Conservation (phyloP, 129 eudicot species). For the carrot (Daucus carota) region DH1_v3.0 NC_030387.2:3254001-3254500, state of each 20-base stretch:
- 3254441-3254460: too few species aligned
- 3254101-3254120: too few species aligned
- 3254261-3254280: slow-evolving; percentile 27
- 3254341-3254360: background rate
- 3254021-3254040: too few species aligned
- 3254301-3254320: slow-evolving; percentile 21
- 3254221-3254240: background rate
- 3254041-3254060: too few species aligned
- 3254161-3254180: too few species aligned
- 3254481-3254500: background rate
- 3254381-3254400: background rate
- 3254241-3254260: slow-evolving; percentile 45
- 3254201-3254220: too few species aligned
- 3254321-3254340: background rate
- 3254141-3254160: too few species aligned
- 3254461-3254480: background rate
- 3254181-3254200: too few species aligned
- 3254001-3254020: too few species aligned
- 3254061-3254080: too few species aligned
- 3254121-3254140: too few species aligned
- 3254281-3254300: slow-evolving; percentile 44
- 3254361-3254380: background rate
- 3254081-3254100: too few species aligned
- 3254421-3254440: background rate
- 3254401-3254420: background rate